Percentiles rank a stretch among this genome's conserved stretches.
Evolutionary conservation across 495 filamentous ascomycete genomes (phyloP).

Genomic region (Penicillium salamii): DNA sequence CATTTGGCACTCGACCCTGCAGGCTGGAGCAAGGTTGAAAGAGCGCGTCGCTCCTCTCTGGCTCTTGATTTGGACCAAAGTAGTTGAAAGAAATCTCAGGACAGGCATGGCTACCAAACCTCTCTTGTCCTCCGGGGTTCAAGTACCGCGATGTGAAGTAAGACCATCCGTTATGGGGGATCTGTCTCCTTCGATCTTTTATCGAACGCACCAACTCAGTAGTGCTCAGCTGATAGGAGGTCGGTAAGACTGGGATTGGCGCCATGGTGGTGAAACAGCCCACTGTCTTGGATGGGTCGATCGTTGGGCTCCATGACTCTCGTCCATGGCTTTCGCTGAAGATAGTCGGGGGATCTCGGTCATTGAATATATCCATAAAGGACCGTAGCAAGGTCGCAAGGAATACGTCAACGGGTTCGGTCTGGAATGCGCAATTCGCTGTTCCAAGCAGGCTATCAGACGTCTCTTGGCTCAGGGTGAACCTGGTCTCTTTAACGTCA

Average conservation of each 20-base stretch:
- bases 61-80: too few species aligned
- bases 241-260: too few species aligned
- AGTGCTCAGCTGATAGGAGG: too few species aligned
- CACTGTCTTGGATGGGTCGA: constrained; percentile 46
- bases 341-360: constrained; percentile 44
- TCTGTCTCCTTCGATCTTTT: too few species aligned
- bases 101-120: too few species aligned
- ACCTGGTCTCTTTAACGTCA: background rate
- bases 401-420: constrained; percentile 42
- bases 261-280: constrained; percentile 48
- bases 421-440: constrained; percentile 23
- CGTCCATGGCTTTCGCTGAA: constrained; percentile 46
- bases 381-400: constrained; percentile 37
- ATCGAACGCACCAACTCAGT: too few species aligned
- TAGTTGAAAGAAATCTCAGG: too few species aligned
- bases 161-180: too few species aligned
- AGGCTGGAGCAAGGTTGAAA: too few species aligned
- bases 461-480: background rate
- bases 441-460: background rate
- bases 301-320: constrained; percentile 31
- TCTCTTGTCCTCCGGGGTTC: too few species aligned
- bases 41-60: too few species aligned
- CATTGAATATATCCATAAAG: constrained; percentile 34
- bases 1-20: background rate
- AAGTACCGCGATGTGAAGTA: too few species aligned